Evolutionary conservation across 2,329 filamentous ascomycete species (phyloP).

Genomic region (Xylaria sp.): DNA sequence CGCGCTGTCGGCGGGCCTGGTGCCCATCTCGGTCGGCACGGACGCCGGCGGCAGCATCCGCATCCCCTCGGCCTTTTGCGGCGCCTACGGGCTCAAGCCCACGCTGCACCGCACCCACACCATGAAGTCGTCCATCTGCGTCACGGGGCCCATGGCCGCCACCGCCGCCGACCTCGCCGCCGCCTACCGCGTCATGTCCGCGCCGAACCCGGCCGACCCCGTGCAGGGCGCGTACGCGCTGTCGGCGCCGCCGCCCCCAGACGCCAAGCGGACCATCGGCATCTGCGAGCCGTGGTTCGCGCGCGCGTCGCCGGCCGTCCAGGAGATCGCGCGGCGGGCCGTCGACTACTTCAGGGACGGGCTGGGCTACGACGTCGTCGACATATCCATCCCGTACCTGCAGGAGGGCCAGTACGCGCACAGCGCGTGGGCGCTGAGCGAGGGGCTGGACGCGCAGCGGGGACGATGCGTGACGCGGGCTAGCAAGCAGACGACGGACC

Average conservation of each 20-base stretch:
- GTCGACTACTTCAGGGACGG: slow-evolving; percentile 54
- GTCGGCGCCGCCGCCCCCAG: slow-evolving; percentile 48
- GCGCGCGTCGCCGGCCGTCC: slow-evolving; percentile 66
- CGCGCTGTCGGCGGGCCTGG: slow-evolving; percentile 67
- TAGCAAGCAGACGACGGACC: no score
- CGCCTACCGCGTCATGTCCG: slow-evolving; percentile 79
- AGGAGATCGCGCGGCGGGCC: slow-evolving; percentile 61
- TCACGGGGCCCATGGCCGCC: slow-evolving; percentile 75
- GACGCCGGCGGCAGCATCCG: slow-evolving; percentile 78
- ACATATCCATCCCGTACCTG: slow-evolving; percentile 69
- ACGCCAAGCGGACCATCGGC: slow-evolving; percentile 66
- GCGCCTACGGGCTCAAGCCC: slow-evolving; percentile 80
- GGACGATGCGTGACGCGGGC: slow-evolving; percentile 47
- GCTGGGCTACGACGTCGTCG: slow-evolving; percentile 52
- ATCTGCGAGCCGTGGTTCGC: slow-evolving; percentile 71
- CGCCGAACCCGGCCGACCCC: slow-evolving; percentile 66
- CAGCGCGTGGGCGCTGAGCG: slow-evolving; percentile 73
- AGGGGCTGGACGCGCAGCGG: slow-evolving; percentile 59
- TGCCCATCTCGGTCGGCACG: slow-evolving; percentile 75
- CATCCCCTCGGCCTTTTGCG: slow-evolving; percentile 75
- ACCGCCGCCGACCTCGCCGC: slow-evolving; percentile 78
- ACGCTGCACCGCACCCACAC: slow-evolving; percentile 70
- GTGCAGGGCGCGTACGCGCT: slow-evolving; percentile 66
- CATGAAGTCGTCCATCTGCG: slow-evolving; percentile 57
- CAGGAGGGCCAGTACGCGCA: slow-evolving; percentile 76